Evolutionary conservation across 2,329 filamentous ascomycete species (phyloP).

Genomic region (Bipolaris oryzae): DNA sequence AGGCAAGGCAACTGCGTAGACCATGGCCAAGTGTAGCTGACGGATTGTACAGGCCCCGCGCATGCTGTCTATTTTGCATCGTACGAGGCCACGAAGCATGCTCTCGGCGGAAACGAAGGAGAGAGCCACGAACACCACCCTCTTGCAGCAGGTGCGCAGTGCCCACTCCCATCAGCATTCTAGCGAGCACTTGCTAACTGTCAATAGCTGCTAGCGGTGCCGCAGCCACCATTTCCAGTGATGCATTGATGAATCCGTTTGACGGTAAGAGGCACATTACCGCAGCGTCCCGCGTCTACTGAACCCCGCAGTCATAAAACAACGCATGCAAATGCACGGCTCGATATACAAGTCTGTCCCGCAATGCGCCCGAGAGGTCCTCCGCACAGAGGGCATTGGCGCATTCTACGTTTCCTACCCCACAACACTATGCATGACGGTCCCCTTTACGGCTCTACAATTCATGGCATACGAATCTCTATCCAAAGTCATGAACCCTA

Average conservation of each 20-base stretch:
- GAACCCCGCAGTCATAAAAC: constrained; percentile 81
- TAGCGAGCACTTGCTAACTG: constrained; percentile 43
- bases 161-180: not conserved
- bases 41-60: constrained; percentile 73
- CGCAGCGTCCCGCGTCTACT: constrained; percentile 17
- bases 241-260: constrained; percentile 99
- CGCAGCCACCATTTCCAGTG: constrained; percentile 92
- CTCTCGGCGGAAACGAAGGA: constrained; percentile 88
- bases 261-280: constrained; percentile 69
- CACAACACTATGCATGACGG: constrained; percentile 97
- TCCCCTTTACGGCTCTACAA: constrained; percentile 95
- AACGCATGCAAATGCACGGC: constrained; percentile 97
- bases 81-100: constrained; percentile 95
- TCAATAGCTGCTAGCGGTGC: constrained; percentile 83
- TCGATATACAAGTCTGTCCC: constrained; percentile 87
- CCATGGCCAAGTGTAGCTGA: constrained; percentile 27
- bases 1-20: constrained; percentile 24
- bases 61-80: constrained; percentile 99
- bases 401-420: constrained; percentile 99
- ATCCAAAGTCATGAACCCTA: constrained; percentile 89
- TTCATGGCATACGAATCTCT: constrained; percentile 98
- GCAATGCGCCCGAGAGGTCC: constrained; percentile 88
- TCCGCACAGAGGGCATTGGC: constrained; percentile 81
- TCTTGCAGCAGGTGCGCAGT: constrained; percentile 77
- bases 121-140: constrained; percentile 90